phyloP scores from a whole-genome alignment of 441 rosid species.

The Melianthus villosus region DNA sequence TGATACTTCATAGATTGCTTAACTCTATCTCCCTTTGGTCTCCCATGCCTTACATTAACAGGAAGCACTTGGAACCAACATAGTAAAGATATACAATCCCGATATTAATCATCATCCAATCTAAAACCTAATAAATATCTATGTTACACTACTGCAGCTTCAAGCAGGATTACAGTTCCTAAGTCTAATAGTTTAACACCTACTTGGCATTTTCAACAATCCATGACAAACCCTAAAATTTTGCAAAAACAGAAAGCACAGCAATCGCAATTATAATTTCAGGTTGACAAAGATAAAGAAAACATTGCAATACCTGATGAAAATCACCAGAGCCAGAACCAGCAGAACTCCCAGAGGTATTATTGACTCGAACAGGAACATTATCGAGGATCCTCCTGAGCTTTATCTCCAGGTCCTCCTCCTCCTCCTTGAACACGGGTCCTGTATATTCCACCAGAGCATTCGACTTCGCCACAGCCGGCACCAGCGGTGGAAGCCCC shows the following conservation, averaged over 20 bases:
- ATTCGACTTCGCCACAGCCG: conserved; percentile 28
- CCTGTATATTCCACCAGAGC: conserved; percentile 60
- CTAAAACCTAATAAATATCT: too few species aligned
- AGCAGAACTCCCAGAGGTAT: conserved; percentile 94
- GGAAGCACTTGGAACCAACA: neutral
- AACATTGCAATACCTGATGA: conserved; percentile 43
- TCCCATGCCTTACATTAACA: neutral
- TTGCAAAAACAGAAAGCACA: neutral
- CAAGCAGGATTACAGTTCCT: too few species aligned
- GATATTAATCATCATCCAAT: too few species aligned
- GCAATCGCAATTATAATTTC: neutral
- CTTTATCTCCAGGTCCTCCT: conserved; percentile 79
- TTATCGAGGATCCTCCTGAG: conserved; percentile 80
- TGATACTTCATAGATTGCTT: neutral
- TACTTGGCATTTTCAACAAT: too few species aligned
- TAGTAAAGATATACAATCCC: neutral
- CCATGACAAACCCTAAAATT: neutral
- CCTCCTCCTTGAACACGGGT: conserved; percentile 63
- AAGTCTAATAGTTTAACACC: too few species aligned
- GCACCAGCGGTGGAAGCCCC: too few species aligned
- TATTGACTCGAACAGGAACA: conserved; percentile 85
- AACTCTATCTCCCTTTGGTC: neutral
- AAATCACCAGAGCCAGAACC: conserved; percentile 96
- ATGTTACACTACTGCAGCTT: too few species aligned
- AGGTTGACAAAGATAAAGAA: neutral